These are phyloP conservation scores for Lactarius psammicola DNA, from an alignment of 768 basidiomycete species.

Conservation along the genomic window DNA sequence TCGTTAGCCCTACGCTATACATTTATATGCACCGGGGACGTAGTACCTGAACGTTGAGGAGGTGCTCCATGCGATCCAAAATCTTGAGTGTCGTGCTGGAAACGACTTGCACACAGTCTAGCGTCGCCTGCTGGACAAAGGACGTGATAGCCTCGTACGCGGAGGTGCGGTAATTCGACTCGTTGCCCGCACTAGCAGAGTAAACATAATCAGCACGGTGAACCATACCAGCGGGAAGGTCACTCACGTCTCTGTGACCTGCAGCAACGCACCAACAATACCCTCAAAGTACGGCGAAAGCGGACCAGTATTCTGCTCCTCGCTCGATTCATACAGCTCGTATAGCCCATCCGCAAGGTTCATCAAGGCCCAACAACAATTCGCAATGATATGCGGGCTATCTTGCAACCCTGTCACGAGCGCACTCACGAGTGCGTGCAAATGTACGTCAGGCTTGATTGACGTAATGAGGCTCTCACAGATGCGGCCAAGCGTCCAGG, in stretches of 20 bases:
- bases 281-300: slow-evolving; percentile 89
- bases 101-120: slow-evolving; percentile 77
- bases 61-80: slow-evolving; percentile 86
- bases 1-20: background rate
- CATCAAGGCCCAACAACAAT: slow-evolving; percentile 96
- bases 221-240: background rate
- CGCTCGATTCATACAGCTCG: slow-evolving; percentile 61
- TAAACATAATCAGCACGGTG: slow-evolving; percentile 24
- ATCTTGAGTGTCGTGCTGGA: slow-evolving; percentile 80
- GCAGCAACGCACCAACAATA: slow-evolving; percentile 78
- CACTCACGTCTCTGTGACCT: slow-evolving; percentile 81
- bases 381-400: slow-evolving; percentile 81
- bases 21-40: slow-evolving; percentile 28
- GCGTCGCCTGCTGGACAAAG: slow-evolving; percentile 75
- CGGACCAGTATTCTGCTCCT: slow-evolving; percentile 54
- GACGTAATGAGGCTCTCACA: slow-evolving; percentile 83
- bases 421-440: slow-evolving; percentile 78
- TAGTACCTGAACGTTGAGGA: slow-evolving; percentile 74
- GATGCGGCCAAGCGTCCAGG: slow-evolving; percentile 96
- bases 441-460: slow-evolving; percentile 87
- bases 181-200: slow-evolving; percentile 67
- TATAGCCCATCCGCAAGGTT: slow-evolving; percentile 91
- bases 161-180: slow-evolving; percentile 89
- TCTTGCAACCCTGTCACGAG: slow-evolving; percentile 79
- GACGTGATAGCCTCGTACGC: slow-evolving; percentile 95